Conservation (phyloP, 2,329 filamentous ascomycete species). For the Diplodia seriata region DNA sequence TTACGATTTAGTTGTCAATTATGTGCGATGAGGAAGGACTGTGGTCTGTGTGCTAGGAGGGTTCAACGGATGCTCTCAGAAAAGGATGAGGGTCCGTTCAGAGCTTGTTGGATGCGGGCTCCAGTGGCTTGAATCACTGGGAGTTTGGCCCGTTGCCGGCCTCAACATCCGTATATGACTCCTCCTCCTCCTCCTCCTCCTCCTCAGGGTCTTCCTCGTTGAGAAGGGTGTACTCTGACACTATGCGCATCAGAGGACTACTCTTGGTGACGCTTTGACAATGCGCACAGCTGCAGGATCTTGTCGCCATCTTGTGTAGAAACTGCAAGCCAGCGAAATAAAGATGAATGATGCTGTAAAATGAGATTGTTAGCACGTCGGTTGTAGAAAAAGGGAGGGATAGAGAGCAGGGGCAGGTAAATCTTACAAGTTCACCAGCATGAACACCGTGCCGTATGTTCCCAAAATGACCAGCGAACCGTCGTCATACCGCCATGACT, state of each 20-base stretch:
- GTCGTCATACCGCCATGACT: background rate
- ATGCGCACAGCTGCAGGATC: constrained; percentile 16
- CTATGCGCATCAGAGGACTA: background rate
- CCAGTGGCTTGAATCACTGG: background rate
- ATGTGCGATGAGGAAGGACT: background rate
- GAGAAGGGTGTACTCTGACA: constrained; percentile 13
- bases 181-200: constrained; percentile 19
- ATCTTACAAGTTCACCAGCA: constrained; percentile 11
- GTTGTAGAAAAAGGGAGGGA: background rate
- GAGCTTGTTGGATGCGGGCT: background rate
- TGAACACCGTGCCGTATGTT: constrained; percentile 14
- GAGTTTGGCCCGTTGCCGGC: background rate
- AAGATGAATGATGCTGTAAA: constrained; percentile 4
- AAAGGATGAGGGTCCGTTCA: background rate
- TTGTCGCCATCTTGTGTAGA: background rate
- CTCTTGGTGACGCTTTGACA: constrained; percentile 14
- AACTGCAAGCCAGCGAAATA: constrained; percentile 1
- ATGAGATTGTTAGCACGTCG: background rate
- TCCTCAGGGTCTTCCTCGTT: constrained; percentile 16
- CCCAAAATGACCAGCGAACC: constrained; percentile 11
- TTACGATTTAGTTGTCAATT: background rate
- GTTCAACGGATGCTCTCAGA: background rate
- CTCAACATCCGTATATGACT: constrained; percentile 11
- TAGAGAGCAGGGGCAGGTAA: background rate
- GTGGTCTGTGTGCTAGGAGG: background rate